These are phyloP conservation scores for Backusella liffmaniae DNA, from an alignment of 192 early-diverging fungal species.

Conservation along the genomic window DNA sequence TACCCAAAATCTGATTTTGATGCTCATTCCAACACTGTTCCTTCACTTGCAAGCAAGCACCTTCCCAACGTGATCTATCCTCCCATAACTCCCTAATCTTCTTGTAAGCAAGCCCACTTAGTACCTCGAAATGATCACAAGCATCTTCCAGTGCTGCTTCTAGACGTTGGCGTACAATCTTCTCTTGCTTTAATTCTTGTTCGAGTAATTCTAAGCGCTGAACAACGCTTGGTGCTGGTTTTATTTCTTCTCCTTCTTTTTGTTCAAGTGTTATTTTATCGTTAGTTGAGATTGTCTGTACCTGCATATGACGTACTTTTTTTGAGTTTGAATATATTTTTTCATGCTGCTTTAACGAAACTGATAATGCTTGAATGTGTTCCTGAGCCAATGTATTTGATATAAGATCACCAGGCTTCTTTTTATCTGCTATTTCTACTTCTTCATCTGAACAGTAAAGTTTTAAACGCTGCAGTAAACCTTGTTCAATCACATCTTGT, in stretches of 20 bases:
- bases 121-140: constrained; percentile 47
- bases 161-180: constrained; percentile 18
- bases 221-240: not conserved
- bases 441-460: not conserved
- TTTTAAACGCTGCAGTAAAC: constrained; percentile 8
- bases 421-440: not conserved
- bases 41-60: constrained; percentile 24
- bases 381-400: constrained; percentile 18
- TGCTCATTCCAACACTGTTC: constrained; percentile 13
- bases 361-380: constrained; percentile 22
- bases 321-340: constrained; percentile 7
- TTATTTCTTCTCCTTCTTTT: not conserved
- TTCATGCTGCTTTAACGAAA: not conserved
- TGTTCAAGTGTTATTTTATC: not conserved
- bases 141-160: constrained; percentile 48
- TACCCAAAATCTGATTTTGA: not conserved
- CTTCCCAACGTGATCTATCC: constrained; percentile 33
- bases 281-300: constrained; percentile 20
- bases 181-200: constrained; percentile 13
- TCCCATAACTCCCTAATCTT: constrained; percentile 50
- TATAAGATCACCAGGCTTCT: constrained; percentile 19
- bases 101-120: constrained; percentile 49
- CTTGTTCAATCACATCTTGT: constrained; percentile 14
- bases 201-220: constrained; percentile 1
- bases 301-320: constrained; percentile 31